Conservation (phyloP, 352 stramenopile species). For the Phytophthora lateralis region DNA sequence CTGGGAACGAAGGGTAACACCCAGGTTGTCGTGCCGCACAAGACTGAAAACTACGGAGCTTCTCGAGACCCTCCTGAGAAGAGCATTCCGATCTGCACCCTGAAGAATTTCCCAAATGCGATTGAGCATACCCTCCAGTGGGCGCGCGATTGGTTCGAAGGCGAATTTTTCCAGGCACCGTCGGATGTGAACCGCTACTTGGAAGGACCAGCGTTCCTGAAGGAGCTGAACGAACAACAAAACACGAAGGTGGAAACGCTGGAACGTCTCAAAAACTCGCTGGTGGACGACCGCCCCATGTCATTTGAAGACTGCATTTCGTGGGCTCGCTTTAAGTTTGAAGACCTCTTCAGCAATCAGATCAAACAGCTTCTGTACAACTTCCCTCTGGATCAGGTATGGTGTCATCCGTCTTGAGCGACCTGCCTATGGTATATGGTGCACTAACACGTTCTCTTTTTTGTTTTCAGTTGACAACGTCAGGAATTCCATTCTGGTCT, state of each 20-base stretch:
- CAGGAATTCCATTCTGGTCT: conserved; percentile 98
- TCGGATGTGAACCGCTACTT: conserved; percentile 97
- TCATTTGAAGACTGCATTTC: conserved; percentile 97
- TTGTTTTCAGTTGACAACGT: conserved; percentile 90
- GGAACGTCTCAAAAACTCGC: conserved; percentile 90
- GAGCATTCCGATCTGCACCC: conserved; percentile 99
- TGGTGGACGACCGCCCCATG: conserved; percentile 92
- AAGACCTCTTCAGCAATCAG: conserved; percentile 98
- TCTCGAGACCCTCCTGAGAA: conserved; percentile 99
- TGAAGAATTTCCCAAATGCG: conserved; percentile 99
- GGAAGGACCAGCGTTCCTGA: conserved; percentile 83
- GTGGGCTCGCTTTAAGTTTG: conserved; percentile 98
- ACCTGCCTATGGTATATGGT: background rate
- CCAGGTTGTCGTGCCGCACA: conserved; percentile 89
- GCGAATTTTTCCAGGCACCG: conserved; percentile 96
- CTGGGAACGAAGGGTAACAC: conserved; percentile 99
- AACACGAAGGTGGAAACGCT: conserved; percentile 98
- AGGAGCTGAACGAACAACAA: conserved; percentile 95
- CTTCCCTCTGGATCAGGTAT: conserved; percentile 96
- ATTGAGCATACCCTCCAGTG: conserved; percentile 99
- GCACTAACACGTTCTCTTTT: background rate
- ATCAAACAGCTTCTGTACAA: conserved; percentile 98
- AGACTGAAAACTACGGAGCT: conserved; percentile 97
- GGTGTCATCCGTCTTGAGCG: background rate
- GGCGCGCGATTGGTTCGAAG: conserved; percentile 99